These are phyloP conservation scores for Termitomyces sp. DNA, from an alignment of 768 basidiomycete genomes.

Conservation along the genomic window DNA sequence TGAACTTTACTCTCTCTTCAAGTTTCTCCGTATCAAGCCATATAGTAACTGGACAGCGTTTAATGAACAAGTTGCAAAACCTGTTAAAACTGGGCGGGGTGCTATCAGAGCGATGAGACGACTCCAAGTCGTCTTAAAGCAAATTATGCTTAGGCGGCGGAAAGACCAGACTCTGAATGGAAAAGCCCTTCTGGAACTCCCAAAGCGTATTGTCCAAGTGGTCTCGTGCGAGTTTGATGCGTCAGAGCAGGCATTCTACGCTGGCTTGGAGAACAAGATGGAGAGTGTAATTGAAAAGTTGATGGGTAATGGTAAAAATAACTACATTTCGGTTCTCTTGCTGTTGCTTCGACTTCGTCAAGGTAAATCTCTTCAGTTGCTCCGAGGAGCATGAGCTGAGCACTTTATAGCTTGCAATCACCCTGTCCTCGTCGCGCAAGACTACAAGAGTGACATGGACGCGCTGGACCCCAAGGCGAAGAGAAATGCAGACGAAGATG, in stretches of 20 bases:
- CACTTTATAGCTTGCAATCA: slow-evolving; percentile 76
- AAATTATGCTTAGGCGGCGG: slow-evolving; percentile 84
- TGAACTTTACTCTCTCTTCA: slow-evolving; percentile 85
- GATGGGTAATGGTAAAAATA: slow-evolving; percentile 49
- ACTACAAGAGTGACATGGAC: slow-evolving; percentile 68
- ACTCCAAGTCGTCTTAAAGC: slow-evolving; percentile 79
- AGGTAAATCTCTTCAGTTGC: slow-evolving; percentile 42
- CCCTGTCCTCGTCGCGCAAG: slow-evolving; percentile 74
- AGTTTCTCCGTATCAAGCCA: slow-evolving; percentile 82
- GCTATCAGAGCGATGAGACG: slow-evolving; percentile 74
- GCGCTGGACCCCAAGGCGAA: slow-evolving; percentile 65
- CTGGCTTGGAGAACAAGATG: slow-evolving; percentile 64
- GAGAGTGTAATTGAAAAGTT: slow-evolving; percentile 63
- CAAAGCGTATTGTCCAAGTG: slow-evolving; percentile 64
- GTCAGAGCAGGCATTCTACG: slow-evolving; percentile 78
- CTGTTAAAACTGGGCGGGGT: slow-evolving; percentile 63
- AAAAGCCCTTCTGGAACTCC: slow-evolving; percentile 77
- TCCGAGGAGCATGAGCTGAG: background rate
- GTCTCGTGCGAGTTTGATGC: slow-evolving; percentile 74
- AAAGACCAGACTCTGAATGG: slow-evolving; percentile 76
- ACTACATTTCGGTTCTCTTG: slow-evolving; percentile 67
- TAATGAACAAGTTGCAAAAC: slow-evolving; percentile 71
- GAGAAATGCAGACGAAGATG: slow-evolving; percentile 50
- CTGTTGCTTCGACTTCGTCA: slow-evolving; percentile 82
- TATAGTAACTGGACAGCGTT: slow-evolving; percentile 78